A percentile compares a stretch with the other conserved stretches of the same genome.
Conservation (phyloP, 768 basidiomycete genomes). For the Dictyophora rubrovolvata region DNA sequence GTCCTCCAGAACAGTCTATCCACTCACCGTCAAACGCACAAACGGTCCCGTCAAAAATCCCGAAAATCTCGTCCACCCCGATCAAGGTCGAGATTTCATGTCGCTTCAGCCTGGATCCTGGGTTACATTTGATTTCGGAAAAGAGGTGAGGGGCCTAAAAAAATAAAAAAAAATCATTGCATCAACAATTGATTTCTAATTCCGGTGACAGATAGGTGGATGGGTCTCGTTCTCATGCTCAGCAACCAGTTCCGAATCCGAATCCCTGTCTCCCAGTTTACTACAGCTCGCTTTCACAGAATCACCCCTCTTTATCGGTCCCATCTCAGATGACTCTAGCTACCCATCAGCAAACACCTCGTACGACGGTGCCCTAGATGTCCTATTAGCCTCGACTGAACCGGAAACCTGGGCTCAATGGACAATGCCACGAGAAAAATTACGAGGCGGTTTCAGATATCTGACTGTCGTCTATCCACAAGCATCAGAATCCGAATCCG, state of each 20-base stretch:
- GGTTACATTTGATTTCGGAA: slow-evolving; percentile 45
- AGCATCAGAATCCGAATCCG: no score
- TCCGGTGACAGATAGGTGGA: slow-evolving; percentile 49
- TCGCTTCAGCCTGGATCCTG: slow-evolving; percentile 34
- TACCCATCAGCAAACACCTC: slow-evolving; percentile 26
- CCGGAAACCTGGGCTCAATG: neutral
- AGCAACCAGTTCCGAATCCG: no score
- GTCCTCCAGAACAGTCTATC: slow-evolving; percentile 34
- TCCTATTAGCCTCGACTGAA: slow-evolving; percentile 26
- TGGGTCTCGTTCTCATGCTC: slow-evolving; percentile 39
- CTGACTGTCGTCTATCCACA: slow-evolving; percentile 2
- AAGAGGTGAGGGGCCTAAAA: slow-evolving; percentile 30
- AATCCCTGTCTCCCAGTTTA: slow-evolving; percentile 22
- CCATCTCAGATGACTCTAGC: slow-evolving; percentile 43
- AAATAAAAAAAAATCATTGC: no score
- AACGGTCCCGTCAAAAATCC: slow-evolving; percentile 28
- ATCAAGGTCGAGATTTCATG: slow-evolving; percentile 20
- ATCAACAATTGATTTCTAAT: no score
- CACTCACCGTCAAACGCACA: slow-evolving; percentile 28
- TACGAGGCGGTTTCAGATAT: slow-evolving; percentile 12
- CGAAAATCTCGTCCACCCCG: slow-evolving; percentile 22
- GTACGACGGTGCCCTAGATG: slow-evolving; percentile 33
- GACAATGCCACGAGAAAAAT: slow-evolving; percentile 6
- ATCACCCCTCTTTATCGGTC: slow-evolving; percentile 44
- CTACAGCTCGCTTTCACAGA: slow-evolving; percentile 46